Evolutionary conservation across 768 basidiomycete species (phyloP).

Genomic region (Mycena venus): DNA sequence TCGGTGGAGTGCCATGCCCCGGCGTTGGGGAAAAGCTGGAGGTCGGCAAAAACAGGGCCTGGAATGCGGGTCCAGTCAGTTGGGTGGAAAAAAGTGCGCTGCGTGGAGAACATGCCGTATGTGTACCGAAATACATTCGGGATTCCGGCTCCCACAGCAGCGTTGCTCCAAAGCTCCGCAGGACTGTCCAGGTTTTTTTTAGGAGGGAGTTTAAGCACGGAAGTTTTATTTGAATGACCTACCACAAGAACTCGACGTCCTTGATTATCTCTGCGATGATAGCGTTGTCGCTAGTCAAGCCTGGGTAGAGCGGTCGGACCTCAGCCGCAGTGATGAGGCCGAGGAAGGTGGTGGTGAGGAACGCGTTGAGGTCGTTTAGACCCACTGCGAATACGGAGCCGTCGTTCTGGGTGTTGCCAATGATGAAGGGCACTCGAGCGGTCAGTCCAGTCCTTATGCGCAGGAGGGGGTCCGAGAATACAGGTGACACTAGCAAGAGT

Average conservation of each 20-base stretch:
- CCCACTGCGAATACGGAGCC: constrained; percentile 26
- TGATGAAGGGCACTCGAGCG: constrained; percentile 29
- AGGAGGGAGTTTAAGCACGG: too few species aligned
- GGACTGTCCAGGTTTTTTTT: too few species aligned
- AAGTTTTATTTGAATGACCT: too few species aligned
- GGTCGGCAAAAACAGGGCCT: too few species aligned
- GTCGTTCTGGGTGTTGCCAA: constrained; percentile 35
- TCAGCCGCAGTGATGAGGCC: constrained; percentile 11
- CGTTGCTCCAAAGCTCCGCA: constrained; percentile 21
- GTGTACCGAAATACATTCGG: constrained; percentile 34
- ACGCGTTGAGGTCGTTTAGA: constrained; percentile 23
- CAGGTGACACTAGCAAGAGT: not conserved
- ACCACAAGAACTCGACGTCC: constrained; percentile 30
- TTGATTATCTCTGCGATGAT: constrained; percentile 26
- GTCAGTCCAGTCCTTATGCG: constrained; percentile 31
- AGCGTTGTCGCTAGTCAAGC: constrained; percentile 27
- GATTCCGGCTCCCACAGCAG: constrained; percentile 30
- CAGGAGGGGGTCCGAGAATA: constrained; percentile 22
- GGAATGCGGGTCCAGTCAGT: not conserved
- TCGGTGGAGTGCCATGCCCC: constrained; percentile 39
- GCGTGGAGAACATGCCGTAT: constrained; percentile 25
- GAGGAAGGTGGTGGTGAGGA: not conserved
- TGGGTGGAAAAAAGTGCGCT: not conserved
- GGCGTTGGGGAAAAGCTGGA: constrained; percentile 34
- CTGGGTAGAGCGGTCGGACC: constrained; percentile 31